Evolutionary conservation across 116 monocot species (phyloP).

Genomic region (Dioscorea cayenensis): DNA sequence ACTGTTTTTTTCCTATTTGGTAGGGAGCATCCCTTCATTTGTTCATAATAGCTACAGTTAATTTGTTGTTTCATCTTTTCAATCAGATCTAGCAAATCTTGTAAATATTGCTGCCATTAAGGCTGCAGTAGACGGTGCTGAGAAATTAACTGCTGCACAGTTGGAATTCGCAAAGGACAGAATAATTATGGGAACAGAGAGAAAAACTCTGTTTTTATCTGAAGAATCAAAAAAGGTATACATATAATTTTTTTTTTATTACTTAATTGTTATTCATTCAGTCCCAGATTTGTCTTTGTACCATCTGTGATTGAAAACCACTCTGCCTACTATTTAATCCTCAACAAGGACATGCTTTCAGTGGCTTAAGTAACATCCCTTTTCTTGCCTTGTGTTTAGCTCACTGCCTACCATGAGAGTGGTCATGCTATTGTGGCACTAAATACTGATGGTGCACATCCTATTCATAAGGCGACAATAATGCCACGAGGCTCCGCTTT

Average conservation of each 20-base stretch:
- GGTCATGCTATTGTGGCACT: conserved; percentile 93
- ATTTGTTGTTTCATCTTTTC: conserved; percentile 2
- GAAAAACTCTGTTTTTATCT: conserved; percentile 82
- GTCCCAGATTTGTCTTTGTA: too few relatives aligned
- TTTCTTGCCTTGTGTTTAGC: conserved; percentile 25
- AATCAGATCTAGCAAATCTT: conserved; percentile 86
- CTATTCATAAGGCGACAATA: conserved; percentile 95
- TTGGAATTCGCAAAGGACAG: conserved; percentile 95
- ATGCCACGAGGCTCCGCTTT: conserved; percentile 86
- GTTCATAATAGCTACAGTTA: neutral
- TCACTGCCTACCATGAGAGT: conserved; percentile 98
- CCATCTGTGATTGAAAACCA: neutral
- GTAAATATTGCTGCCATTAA: conserved; percentile 98
- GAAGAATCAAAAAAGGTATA: conserved; percentile 93
- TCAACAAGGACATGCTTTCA: neutral
- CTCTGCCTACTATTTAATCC: neutral
- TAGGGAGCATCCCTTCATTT: too few relatives aligned
- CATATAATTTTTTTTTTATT: neutral
- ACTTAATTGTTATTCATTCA: neutral
- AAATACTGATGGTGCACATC: conserved; percentile 88
- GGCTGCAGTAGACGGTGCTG: conserved; percentile 88
- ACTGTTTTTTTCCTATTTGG: too few relatives aligned
- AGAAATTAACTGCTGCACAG: conserved; percentile 58
- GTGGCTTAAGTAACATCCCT: neutral
- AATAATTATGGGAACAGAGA: conserved; percentile 94